phyloP scores from a whole-genome alignment of 768 basidiomycete species.

The Nidularia pulvinata region DNA sequence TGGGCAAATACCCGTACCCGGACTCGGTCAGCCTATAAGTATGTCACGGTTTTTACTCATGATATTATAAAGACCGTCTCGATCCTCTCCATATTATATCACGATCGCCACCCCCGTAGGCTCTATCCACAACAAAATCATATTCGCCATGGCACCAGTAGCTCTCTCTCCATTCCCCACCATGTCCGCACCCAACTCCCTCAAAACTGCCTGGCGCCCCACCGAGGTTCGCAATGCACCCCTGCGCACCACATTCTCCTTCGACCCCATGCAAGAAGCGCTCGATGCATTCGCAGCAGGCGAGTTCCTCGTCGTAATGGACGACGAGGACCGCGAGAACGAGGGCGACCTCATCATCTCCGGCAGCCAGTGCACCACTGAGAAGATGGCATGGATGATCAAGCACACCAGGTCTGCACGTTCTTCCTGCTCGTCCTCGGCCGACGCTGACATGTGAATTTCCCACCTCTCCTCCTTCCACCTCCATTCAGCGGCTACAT shows the following conservation, averaged over 20 bases:
- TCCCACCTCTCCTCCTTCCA: neutral
- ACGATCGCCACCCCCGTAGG: neutral
- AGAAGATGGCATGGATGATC: constrained; percentile 99
- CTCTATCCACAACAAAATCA: neutral
- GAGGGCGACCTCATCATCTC: constrained; percentile 97
- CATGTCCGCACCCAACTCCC: constrained; percentile 5
- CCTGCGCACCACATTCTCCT: constrained; percentile 48
- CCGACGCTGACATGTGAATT: constrained; percentile 8
- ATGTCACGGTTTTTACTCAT: constrained; percentile 18
- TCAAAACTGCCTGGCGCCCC: constrained; percentile 28
- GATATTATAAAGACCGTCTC: constrained; percentile 11
- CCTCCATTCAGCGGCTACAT: constrained; percentile 77
- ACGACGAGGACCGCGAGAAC: constrained; percentile 95
- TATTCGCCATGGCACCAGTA: constrained; percentile 24
- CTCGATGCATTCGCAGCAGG: constrained; percentile 74
- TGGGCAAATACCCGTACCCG: too few relatives aligned
- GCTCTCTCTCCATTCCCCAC: constrained; percentile 12
- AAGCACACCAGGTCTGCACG: constrained; percentile 83
- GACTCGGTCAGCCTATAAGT: neutral
- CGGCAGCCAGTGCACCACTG: constrained; percentile 80
- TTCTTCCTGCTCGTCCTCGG: constrained; percentile 7
- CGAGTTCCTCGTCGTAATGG: constrained; percentile 96
- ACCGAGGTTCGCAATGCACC: constrained; percentile 22
- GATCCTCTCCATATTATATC: constrained; percentile 3
- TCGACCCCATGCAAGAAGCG: constrained; percentile 83